These are phyloP conservation scores for Cryptococcus floricola DNA, from an alignment of 1,284 basidiomycete species.

Conservation along the genomic window DNA sequence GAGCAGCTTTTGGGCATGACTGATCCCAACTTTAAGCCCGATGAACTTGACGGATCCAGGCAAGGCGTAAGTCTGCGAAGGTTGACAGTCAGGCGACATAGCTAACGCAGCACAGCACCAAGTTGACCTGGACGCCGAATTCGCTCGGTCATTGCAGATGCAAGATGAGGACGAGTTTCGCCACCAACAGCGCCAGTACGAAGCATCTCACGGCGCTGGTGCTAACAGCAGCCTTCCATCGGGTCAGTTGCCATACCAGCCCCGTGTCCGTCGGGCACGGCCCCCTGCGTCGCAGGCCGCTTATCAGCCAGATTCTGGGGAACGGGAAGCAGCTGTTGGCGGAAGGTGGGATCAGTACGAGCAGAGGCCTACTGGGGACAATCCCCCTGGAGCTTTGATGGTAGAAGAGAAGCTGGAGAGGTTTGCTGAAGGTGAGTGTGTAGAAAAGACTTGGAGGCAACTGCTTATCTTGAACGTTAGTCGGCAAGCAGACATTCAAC, in stretches of 20 bases:
- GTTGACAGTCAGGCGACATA: not conserved
- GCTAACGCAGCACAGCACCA: slow-evolving; percentile 27
- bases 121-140: slow-evolving; percentile 46
- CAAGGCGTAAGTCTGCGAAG: slow-evolving; percentile 25
- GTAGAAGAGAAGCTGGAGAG: slow-evolving; percentile 44
- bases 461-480: slow-evolving; percentile 11
- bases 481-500: slow-evolving; percentile 42
- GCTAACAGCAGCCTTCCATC: slow-evolving; percentile 1
- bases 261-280: slow-evolving; percentile 33
- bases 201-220: slow-evolving; percentile 2
- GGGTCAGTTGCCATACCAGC: slow-evolving; percentile 43
- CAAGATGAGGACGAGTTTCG: slow-evolving; percentile 40
- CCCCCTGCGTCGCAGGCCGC: slow-evolving; percentile 5
- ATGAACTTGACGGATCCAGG: slow-evolving; percentile 26
- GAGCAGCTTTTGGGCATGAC: slow-evolving; percentile 47
- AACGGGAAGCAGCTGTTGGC: not conserved
- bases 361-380: slow-evolving; percentile 12
- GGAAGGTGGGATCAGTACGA: slow-evolving; percentile 1
- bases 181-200: slow-evolving; percentile 3
- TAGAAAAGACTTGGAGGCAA: not conserved
- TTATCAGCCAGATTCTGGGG: slow-evolving; percentile 8
- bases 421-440: slow-evolving; percentile 40
- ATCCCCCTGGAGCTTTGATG: slow-evolving; percentile 34
- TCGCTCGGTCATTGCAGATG: slow-evolving; percentile 42
- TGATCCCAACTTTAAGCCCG: slow-evolving; percentile 46